phyloP scores from a whole-genome alignment of 2,329 filamentous ascomycete species.

The Septoria linicola region DNA sequence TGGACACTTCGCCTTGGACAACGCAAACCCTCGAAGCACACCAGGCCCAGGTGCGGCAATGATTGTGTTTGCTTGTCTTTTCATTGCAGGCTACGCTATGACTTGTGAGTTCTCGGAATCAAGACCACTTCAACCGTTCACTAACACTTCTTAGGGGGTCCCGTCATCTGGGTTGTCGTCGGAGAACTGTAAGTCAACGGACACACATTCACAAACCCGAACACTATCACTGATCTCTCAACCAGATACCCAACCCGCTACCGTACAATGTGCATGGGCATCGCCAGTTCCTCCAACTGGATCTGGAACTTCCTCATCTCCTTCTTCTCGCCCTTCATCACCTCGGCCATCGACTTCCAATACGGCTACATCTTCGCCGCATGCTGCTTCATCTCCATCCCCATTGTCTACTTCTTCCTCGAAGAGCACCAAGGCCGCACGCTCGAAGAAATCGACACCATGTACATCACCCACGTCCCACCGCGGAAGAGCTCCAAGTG shows the following conservation, averaged over 20 bases:
- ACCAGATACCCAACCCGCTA: no score
- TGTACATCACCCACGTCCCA: conserved; percentile 58
- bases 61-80: conserved; percentile 68
- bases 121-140: no score
- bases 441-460: conserved; percentile 76
- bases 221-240: no score
- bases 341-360: conserved; percentile 65
- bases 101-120: conserved; percentile 45
- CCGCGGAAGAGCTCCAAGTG: conserved; percentile 38
- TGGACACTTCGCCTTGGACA: conserved; percentile 46
- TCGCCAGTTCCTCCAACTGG: conserved; percentile 63
- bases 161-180: conserved; percentile 59
- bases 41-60: conserved; percentile 57
- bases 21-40: conserved; percentile 36
- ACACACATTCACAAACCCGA: no score
- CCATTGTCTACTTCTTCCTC: conserved; percentile 74
- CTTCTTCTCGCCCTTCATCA: conserved; percentile 81
- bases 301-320: conserved; percentile 37
- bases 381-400: conserved; percentile 63
- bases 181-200: conserved; percentile 50
- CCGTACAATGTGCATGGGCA: conserved; percentile 45
- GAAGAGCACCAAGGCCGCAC: conserved; percentile 71
- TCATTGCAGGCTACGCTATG: conserved; percentile 65
- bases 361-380: conserved; percentile 76
- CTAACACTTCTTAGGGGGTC: conserved; percentile 50